Conservation (phyloP, 2,329 filamentous ascomycete species). For the Colletotrichum sp. region DNA sequence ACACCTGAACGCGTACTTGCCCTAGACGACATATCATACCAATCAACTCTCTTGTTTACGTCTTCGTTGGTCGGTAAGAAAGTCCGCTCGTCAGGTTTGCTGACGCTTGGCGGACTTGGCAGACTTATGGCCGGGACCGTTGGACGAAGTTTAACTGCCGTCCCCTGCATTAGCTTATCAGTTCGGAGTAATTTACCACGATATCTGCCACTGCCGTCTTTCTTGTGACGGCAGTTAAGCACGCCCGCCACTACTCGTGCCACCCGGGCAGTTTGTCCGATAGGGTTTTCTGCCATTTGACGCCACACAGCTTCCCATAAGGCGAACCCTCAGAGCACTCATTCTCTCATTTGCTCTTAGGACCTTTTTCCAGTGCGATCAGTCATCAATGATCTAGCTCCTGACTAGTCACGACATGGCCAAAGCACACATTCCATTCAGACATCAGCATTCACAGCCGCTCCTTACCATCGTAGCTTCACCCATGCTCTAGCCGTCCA, state of each 20-base stretch:
- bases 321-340: neutral
- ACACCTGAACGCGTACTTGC: neutral
- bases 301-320: neutral
- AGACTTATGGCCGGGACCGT: neutral
- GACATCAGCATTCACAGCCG: neutral
- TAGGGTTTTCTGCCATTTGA: neutral
- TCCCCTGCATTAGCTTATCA: neutral
- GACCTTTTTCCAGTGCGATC: accelerated
- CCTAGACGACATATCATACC: neutral
- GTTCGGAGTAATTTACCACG: neutral
- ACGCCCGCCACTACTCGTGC: neutral
- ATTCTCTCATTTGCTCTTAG: neutral
- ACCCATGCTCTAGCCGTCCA: neutral
- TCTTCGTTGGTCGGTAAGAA: neutral
- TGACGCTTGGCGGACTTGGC: neutral
- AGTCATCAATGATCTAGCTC: accelerated
- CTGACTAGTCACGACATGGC: neutral
- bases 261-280: neutral
- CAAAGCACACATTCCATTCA: neutral
- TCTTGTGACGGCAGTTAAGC: neutral
- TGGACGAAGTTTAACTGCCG: neutral
- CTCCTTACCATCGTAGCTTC: neutral
- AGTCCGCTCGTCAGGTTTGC: neutral
- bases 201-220: neutral
- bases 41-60: neutral